phyloP scores from a whole-genome alignment of 1,284 basidiomycete species.

The Afroboletus lepidellus region DNA sequence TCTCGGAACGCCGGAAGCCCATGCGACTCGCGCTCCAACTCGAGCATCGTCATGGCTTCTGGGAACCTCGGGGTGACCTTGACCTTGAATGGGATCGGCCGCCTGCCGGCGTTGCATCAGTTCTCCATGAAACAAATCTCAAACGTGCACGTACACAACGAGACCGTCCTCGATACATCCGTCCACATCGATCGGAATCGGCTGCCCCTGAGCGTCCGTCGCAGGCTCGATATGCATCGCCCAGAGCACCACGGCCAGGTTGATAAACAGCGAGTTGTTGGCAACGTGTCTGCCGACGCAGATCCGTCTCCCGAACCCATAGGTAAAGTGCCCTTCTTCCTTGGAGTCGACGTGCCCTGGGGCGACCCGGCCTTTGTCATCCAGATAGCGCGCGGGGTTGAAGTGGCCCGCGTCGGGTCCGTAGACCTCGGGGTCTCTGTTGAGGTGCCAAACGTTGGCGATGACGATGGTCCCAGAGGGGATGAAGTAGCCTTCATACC shows the following conservation, averaged over 20 bases:
- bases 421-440: constrained; percentile 9
- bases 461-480: constrained; percentile 16
- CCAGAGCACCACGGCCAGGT: constrained; percentile 7
- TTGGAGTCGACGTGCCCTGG: not conserved
- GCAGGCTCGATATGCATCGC: constrained; percentile 3
- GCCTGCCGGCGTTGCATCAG: too few relatives aligned
- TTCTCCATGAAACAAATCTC: not conserved
- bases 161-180: constrained; percentile 7
- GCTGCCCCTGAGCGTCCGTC: not conserved
- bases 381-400: constrained; percentile 7
- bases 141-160: not conserved
- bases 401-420: constrained; percentile 11
- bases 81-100: constrained; percentile 3
- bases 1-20: not conserved
- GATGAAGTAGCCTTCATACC: constrained; percentile 17
- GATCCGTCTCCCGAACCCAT: constrained; percentile 7
- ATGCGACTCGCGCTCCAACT: constrained; percentile 7
- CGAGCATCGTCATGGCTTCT: constrained; percentile 4
- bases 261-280: constrained; percentile 24
- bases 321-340: constrained; percentile 5
- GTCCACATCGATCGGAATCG: constrained; percentile 6
- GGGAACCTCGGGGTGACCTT: constrained; percentile 2
- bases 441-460: constrained; percentile 19
- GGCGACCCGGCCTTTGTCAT: not conserved
- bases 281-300: constrained; percentile 11